Base-by-base conservation (phyloP, 495 filamentous ascomycete species). In the Parathielavia hyrcaniae region DNA sequence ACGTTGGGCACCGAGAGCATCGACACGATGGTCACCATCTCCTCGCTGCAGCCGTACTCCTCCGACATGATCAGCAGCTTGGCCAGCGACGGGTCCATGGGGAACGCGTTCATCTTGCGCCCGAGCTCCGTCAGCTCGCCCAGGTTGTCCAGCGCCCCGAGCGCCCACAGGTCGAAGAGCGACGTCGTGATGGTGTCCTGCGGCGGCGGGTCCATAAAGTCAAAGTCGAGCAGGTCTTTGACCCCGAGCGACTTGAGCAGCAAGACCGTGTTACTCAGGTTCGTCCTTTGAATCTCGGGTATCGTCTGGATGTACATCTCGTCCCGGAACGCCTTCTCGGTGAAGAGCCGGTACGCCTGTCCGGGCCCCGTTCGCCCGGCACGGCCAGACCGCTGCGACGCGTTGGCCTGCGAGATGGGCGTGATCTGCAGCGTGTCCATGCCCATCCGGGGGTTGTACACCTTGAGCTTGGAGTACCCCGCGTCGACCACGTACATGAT, bases 401-500 rank as follows among this genome's bases (percentile, higher is more conserved):
- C 88, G 69, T 97, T 99, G 60, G 95, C 95, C 67, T 97, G 95
- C 3, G 91, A 96, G 35, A 99, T 95, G 6, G 95, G 95, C 5
- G 95, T 99, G 58, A 99, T 97, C 65, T 97, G 93, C 14, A 99
- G 81, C 1, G 92, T 96, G 62, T 99, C 93, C 95, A 99, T 99
- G 55, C 95, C 91, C 93, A 99, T 97, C 30, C 88, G 83, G 5
- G 95, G 91, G 64, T 99, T 97, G 75, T 97, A 99, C 13, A 97
- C 95, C 67, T 99, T 99, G 55, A 99, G 78, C 72, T 99, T 99
- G 0, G 90, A 95, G 71, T 88, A 99, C 1, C 95, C 95, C 7
- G 88, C 84, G 68, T 99, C 95, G 36, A 99, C 91, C 52, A 99
- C 95, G 64, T 92, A 99, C 91, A 97, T 97, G 64, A 99, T 97